phyloP scores from a whole-genome alignment of 2,329 filamentous ascomycete species.

The Sporothrix pallida region DNA sequence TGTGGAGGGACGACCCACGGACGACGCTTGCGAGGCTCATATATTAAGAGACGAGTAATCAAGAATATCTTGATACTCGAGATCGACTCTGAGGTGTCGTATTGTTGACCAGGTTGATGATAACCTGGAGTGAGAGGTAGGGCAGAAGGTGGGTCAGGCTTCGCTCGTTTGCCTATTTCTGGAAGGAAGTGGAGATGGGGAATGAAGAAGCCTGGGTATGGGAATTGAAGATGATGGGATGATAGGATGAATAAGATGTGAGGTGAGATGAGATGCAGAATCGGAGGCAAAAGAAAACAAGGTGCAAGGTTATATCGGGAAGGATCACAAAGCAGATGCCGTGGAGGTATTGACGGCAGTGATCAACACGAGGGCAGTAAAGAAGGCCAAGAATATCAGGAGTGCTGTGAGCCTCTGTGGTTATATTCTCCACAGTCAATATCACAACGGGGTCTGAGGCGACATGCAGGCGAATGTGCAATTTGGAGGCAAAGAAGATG shows the following conservation, averaged over 20 bases:
- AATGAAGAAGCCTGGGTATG: too few species aligned
- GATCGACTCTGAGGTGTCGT: too few species aligned
- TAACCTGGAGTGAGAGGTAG: not conserved
- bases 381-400: not conserved
- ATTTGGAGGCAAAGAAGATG: not conserved
- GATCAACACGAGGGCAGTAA: too few species aligned
- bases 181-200: not conserved
- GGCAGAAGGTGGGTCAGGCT: not conserved
- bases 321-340: too few species aligned
- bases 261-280: not conserved
- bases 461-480: not conserved
- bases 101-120: too few species aligned
- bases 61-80: too few species aligned
- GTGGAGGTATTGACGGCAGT: too few species aligned
- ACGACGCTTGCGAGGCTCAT: not conserved
- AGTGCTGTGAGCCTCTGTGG: not conserved
- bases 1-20: not conserved
- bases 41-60: not conserved
- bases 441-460: not conserved
- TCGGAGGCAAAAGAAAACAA: not conserved
- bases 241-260: not conserved
- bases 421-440: not conserved
- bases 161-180: not conserved
- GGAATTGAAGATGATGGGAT: not conserved
- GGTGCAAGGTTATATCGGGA: too few species aligned